Percentiles rank a stretch among this genome's conserved stretches.
Conservation (phyloP, 1,284 basidiomycete species). For the Schizopora paradoxa region DNA sequence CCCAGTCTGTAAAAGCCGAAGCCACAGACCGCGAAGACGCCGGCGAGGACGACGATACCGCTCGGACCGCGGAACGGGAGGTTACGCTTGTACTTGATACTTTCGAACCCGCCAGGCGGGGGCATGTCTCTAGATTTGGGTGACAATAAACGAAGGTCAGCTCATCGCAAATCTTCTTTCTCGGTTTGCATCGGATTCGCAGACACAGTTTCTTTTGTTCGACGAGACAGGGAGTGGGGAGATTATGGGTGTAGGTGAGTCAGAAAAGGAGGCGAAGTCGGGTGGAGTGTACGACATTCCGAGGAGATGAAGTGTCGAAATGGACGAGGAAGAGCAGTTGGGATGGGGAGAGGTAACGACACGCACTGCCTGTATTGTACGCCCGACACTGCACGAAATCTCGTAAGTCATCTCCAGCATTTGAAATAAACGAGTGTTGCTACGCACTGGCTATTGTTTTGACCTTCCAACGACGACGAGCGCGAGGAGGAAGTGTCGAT, state of each 20-base stretch:
- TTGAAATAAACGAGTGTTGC: neutral
- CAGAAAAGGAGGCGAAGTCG: neutral
- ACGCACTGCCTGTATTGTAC: constrained; percentile 27
- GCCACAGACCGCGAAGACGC: constrained; percentile 78
- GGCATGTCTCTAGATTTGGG: constrained; percentile 82
- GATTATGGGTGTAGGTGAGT: constrained; percentile 2
- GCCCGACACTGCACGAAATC: constrained; percentile 18
- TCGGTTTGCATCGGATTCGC: no score
- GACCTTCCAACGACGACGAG: no score
- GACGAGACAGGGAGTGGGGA: neutral
- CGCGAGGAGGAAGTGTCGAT: no score
- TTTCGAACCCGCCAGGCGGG: constrained; percentile 88
- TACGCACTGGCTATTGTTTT: neutral
- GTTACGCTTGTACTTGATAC: constrained; percentile 94
- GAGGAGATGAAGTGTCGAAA: neutral
- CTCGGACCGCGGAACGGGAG: constrained; percentile 90
- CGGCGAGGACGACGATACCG: constrained; percentile 81
- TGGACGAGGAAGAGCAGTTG: neutral
- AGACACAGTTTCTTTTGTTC: neutral
- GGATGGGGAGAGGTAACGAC: neutral
- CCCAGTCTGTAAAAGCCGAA: constrained; percentile 94
- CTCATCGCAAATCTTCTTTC: neutral
- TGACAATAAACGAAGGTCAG: constrained; percentile 3
- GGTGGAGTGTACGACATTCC: no score
- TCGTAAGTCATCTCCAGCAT: neutral